Base-by-base conservation (phyloP, 148 eudicot genomes). In the Nyssa sinensis region DNA sequence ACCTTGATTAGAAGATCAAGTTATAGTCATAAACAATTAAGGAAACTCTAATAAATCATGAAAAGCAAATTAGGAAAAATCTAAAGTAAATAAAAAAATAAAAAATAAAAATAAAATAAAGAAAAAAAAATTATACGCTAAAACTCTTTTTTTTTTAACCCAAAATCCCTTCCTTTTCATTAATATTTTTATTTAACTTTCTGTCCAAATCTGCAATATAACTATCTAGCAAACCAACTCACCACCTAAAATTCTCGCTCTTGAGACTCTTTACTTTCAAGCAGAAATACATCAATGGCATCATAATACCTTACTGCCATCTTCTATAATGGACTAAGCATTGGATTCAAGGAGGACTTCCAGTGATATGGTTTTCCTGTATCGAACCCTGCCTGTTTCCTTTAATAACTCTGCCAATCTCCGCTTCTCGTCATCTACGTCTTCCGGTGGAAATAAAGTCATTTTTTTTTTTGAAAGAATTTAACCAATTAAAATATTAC, bases 361-460 rank as follows among this genome's bases (percentile, higher is more conserved):
- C 5, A 93, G 85, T 74, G 98, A 89, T 74, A 81, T 86, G 0
- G 90, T 78, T 80, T 81, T 78, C 81, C 87, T 78, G 37, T 74
- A 85, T 76, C 92, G 75, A 0, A 61, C 83, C 64, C 75, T 84
- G 41, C 98, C 93, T 21, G 91, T 81, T 79, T 86, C 94, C 72
- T 78, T 88, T 14, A 91, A 35, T 49, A 93, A 74, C 75, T 74
- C 84, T 0, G 86, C 78, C 60, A 93, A 73, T 63, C 98, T 86
- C 41, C 80, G 64, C 77, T 87, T 93, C 86, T 93, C 98, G 7
- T 91, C 93, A 61, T 84, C 89, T 21, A 84, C 98, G 3, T 91
- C 85, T n/a, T n/a, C n/a, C n/a, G n/a, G n/a, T n/a, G n/a, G n/a
- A n/a, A n/a, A n/a, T n/a, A n/a, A n/a, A n/a, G n/a, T n/a, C n/a